Evolutionary conservation across 2,329 filamentous ascomycete species (phyloP).

Genomic region (Hypoxylon sp.): DNA sequence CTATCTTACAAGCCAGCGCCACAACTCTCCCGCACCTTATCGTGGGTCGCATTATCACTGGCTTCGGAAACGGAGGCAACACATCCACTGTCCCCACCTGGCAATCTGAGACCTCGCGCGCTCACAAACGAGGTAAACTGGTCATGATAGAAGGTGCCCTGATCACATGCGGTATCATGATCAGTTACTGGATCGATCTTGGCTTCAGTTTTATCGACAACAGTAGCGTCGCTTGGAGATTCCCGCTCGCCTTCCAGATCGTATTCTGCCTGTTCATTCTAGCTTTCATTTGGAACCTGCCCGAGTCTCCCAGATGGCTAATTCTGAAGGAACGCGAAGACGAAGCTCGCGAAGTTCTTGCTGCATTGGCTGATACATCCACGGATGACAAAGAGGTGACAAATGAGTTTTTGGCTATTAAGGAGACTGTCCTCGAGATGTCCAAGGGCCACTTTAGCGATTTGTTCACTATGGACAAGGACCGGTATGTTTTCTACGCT

Average conservation of each 20-base stretch:
- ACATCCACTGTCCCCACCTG: constrained; percentile 69
- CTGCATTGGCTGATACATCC: constrained; percentile 58
- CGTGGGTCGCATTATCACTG: constrained; percentile 66
- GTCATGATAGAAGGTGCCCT: constrained; percentile 74
- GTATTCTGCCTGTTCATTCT: constrained; percentile 73
- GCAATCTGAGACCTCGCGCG: constrained; percentile 72
- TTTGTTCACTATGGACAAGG: constrained; percentile 71
- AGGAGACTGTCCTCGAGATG: constrained; percentile 77
- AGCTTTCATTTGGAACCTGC: constrained; percentile 65
- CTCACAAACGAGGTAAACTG: constrained; percentile 71
- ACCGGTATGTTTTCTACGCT: constrained; percentile 56
- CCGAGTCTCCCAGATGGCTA: constrained; percentile 67
- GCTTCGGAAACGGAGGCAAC: constrained; percentile 61
- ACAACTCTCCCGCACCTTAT: constrained; percentile 68
- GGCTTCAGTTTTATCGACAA: constrained; percentile 67
- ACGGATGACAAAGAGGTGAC: constrained; percentile 68
- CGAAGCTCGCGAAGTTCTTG: constrained; percentile 62
- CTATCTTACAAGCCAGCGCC: constrained; percentile 59
- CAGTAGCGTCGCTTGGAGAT: constrained; percentile 69
- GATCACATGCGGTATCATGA: constrained; percentile 70
- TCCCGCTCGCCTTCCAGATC: constrained; percentile 72
- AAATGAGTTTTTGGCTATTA: constrained; percentile 66
- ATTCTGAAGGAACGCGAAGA: constrained; percentile 61
- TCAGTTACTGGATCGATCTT: constrained; percentile 74
- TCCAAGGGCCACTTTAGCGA: constrained; percentile 68